phyloP scores from a whole-genome alignment of 371 early-diverging fungal genomes.

The Funneliformis caledonium region DNA sequence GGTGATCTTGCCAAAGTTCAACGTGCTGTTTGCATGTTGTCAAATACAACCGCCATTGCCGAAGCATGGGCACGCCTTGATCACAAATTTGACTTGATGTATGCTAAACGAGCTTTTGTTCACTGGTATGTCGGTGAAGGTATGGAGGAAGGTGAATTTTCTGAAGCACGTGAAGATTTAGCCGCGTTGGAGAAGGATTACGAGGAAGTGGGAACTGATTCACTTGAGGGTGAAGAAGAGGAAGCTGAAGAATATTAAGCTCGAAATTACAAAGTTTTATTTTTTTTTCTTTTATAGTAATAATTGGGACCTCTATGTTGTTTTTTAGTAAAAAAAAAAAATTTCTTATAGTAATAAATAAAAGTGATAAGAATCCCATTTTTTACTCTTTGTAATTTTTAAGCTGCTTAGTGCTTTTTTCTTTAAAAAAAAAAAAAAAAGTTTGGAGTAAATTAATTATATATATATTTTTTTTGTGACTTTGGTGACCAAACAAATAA shows the following conservation, averaged over 20 bases:
- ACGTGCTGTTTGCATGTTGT: conserved; percentile 94
- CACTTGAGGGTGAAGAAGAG: conserved; percentile 41
- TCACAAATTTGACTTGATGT: conserved; percentile 97
- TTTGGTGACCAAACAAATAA: neutral
- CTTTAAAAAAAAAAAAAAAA: neutral
- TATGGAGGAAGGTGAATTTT: conserved; percentile 99
- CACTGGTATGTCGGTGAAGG: conserved; percentile 99
- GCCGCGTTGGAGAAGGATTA: conserved; percentile 99
- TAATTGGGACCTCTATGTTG: neutral
- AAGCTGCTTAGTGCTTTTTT: neutral
- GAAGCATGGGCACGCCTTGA: conserved; percentile 97
- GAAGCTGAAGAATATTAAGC: conserved; percentile 44
- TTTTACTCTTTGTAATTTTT: neutral
- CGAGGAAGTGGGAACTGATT: conserved; percentile 85
- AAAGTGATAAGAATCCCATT: neutral
- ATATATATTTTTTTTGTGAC: neutral
- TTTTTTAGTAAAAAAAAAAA: neutral
- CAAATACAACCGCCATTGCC: conserved; percentile 96
- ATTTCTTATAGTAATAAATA: neutral
- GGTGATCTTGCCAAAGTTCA: conserved; percentile 91
- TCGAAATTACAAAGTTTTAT: conserved; percentile 26
- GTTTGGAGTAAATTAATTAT: neutral
- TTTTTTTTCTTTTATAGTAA: neutral
- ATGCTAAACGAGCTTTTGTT: conserved; percentile 97
- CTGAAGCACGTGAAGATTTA: conserved; percentile 99